Conservation (phyloP, 805 yeast genomes). For the Candida silvicultrix region DNA sequence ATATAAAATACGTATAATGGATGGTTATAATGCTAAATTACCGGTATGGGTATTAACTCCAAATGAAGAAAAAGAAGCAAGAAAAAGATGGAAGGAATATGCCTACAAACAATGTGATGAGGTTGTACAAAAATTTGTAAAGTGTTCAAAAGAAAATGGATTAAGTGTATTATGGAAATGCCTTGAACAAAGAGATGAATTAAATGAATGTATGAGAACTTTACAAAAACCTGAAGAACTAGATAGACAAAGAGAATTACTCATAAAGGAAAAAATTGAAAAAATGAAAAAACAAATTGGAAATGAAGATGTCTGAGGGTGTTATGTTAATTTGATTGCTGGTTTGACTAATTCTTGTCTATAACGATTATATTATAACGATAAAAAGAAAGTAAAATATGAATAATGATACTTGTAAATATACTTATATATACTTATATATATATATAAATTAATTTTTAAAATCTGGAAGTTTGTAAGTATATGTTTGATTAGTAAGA, state of each 20-base stretch:
- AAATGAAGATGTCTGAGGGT: background rate
- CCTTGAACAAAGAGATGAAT: constrained; percentile 45
- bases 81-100: constrained; percentile 61
- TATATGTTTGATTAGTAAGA: no score
- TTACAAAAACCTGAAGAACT: constrained; percentile 58
- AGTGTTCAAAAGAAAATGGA: constrained; percentile 60
- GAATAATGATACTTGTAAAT: no score
- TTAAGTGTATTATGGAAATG: constrained; percentile 65
- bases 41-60: constrained; percentile 79
- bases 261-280: constrained; percentile 51
- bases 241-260: constrained; percentile 62
- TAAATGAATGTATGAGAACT: constrained; percentile 56
- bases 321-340: background rate
- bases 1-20: no score
- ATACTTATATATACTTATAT: no score
- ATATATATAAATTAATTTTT: no score
- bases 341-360: no score
- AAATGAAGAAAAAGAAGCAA: constrained; percentile 65
- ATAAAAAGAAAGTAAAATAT: no score
- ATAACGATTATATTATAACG: no score
- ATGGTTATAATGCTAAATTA: constrained; percentile 31
- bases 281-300: constrained; percentile 1
- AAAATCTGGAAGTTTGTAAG: no score
- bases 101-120: constrained; percentile 66
- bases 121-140: constrained; percentile 60